Evolutionary conservation across 768 basidiomycete species (phyloP), one percentile per base, ranked within the genome.

Genomic region (Suillus hirtellus): DNA sequence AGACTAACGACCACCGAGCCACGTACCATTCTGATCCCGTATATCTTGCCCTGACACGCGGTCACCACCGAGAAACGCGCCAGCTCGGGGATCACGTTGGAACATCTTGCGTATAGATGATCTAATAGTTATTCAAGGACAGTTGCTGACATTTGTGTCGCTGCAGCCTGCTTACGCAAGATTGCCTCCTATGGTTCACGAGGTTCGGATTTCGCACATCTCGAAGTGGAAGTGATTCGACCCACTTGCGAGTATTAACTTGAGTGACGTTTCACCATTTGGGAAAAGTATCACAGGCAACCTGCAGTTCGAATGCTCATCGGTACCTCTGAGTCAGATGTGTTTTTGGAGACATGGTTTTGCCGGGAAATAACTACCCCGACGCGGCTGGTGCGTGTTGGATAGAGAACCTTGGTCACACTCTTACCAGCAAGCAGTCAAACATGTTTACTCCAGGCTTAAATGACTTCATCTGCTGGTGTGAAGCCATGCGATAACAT

Each of bases 1-100:
- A 58, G 17, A 11, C 38, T 58, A 31, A 19, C 10, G 3, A 31
- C 24, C 40, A 42, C 4, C 17, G 19, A 42, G 11, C 17, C 17
- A 54, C 74, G 67, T 68, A 94, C 95, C 95, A 89, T 97, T 96
- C 78, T 96, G 94, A 79, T 97, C 95, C 66, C 96, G 86, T 63
- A 99, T 92, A 74, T 97, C 96, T 74, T 96, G 95, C 4, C 96
- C 96, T 67, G 92, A 92, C 19, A 95, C 89, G 70, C 96, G 84
- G 78, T 96, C 92, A 34, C 96, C 96, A 61, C 96, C 96, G 19
- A 98, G 81, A 75, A 98, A 97, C 21, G 92, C 91, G 56, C 95
- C 95, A 68, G 92, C 92, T 71, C 89, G 80, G 66, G 93, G 90
- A 86, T 95, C 93, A 75, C 93, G 88, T 87, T 93, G 92, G 75